phyloP scores from a whole-genome alignment of 1,284 basidiomycete species.

The Hortiboletus rubellus region DNA sequence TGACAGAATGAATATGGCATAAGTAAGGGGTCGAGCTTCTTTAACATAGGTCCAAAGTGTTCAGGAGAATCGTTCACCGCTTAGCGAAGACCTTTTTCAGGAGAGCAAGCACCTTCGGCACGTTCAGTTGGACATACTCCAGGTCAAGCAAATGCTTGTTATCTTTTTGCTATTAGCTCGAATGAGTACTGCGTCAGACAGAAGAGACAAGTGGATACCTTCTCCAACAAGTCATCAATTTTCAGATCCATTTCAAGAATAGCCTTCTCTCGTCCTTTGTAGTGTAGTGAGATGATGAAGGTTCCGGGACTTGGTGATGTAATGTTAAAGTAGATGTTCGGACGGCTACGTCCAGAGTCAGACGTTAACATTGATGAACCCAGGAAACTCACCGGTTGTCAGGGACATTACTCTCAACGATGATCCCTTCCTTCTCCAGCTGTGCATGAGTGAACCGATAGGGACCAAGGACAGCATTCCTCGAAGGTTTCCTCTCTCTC shows the following conservation, averaged over 20 bases:
- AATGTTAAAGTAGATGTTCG: slow-evolving; percentile 99
- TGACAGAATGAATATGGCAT: slow-evolving; percentile 34
- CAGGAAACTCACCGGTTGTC: slow-evolving; percentile 78
- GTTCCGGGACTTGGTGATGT: slow-evolving; percentile 97
- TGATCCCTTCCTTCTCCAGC: slow-evolving; percentile 99
- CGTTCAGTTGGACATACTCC: slow-evolving; percentile 97
- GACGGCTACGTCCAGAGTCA: slow-evolving; percentile 59
- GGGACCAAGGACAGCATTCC: slow-evolving; percentile 88
- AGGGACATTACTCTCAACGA: slow-evolving; percentile 97
- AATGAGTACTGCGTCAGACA: slow-evolving; percentile 14
- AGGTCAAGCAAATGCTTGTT: slow-evolving; percentile 94
- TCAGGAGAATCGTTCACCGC: slow-evolving; percentile 51
- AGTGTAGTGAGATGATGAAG: slow-evolving; percentile 98
- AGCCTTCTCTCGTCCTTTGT: slow-evolving; percentile 98
- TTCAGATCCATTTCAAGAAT: slow-evolving; percentile 99
- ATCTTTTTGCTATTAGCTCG: slow-evolving; percentile 84
- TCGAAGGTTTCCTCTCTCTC: slow-evolving; percentile 91
- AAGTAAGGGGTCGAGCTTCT: slow-evolving; percentile 29
- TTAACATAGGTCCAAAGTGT: slow-evolving; percentile 29
- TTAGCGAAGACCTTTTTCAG: slow-evolving; percentile 91
- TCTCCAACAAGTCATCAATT: slow-evolving; percentile 97
- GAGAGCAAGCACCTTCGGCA: slow-evolving; percentile 89
- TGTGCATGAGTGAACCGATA: slow-evolving; percentile 98
- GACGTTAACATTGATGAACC: neutral
- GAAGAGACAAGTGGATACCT: slow-evolving; percentile 51